Evolutionary conservation across 192 early-diverging fungal genomes (phyloP).

Genomic region (Podila epicladia): DNA sequence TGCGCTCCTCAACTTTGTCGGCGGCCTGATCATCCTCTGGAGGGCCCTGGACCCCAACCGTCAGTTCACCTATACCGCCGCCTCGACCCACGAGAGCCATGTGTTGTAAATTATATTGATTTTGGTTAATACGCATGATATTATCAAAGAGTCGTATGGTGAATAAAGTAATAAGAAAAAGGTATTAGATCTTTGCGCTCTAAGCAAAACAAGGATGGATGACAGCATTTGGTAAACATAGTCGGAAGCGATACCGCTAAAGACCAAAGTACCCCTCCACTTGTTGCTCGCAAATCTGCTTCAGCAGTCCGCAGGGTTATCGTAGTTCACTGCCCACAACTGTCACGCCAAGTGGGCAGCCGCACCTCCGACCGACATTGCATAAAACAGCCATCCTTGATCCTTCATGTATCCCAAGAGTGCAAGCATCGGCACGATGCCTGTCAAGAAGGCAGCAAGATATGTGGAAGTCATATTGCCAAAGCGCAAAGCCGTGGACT

Average conservation of each 20-base stretch:
- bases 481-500: slow-evolving; percentile 92
- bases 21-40: slow-evolving; percentile 39
- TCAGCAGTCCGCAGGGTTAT: slow-evolving; percentile 73
- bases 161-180: no score
- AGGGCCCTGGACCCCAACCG: slow-evolving; percentile 35
- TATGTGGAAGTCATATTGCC: slow-evolving; percentile 73
- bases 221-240: slow-evolving; percentile 20
- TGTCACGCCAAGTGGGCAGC: slow-evolving; percentile 87
- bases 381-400: slow-evolving; percentile 78
- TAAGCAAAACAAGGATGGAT: neutral
- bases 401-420: slow-evolving; percentile 84
- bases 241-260: slow-evolving; percentile 78
- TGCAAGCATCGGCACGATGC: slow-evolving; percentile 72
- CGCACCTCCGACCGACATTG: slow-evolving; percentile 75
- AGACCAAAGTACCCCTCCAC: slow-evolving; percentile 82
- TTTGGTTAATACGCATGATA: neutral
- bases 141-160: neutral
- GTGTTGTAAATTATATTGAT: slow-evolving; percentile 17
- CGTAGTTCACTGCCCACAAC: slow-evolving; percentile 73
- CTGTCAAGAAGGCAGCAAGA: slow-evolving; percentile 76
- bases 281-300: slow-evolving; percentile 82
- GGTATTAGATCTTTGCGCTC: no score
- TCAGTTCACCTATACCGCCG: slow-evolving; percentile 9
- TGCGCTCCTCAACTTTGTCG: slow-evolving; percentile 55
- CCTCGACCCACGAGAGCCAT: slow-evolving; percentile 13